Evolutionary conservation across 2,329 filamentous ascomycete genomes (phyloP), one percentile per base, ranked within the genome.

Genomic region (Trichoderma arundinaceum): DNA sequence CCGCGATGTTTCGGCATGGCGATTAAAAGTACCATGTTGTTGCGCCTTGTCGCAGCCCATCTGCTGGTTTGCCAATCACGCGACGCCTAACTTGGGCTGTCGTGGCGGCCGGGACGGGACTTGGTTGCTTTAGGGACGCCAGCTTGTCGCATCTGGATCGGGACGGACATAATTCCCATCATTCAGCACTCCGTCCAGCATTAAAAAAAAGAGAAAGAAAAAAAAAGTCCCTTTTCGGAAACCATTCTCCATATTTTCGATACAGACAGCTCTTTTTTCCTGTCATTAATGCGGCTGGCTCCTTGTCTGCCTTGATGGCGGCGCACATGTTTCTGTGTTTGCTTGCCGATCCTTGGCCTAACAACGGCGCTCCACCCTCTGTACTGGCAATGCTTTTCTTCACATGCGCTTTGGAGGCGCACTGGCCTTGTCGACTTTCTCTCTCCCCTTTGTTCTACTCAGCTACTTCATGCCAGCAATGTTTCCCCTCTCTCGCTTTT

Each of bases 1-100:
- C 58, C 9, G 44, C 53, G 56, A 54, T 15, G 19, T 65, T 48
- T 63, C 46, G 65, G 58, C 52, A 51, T 52, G 58, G 65, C 65
- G 38, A 66, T 66, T 53, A 63, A 49, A 61, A 61, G 65, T 66
- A 63, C 59, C 64, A 44, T 38, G 33, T 43, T 41, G 22, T 17
- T 38, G 41, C 57, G 39, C 57, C 61, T 64, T 64, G 57, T 56
- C 56, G 57, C 64, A 54, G 57, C 64, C 32, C 54, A 43, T 60
- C 62, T 41, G 49, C 51, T 41, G 39, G 57, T 60, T 60, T 62
- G 57, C 49, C 64, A 54, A 57, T 51, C 43, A 52, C 64, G 57
- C 57, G 57, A 48, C 53, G 56, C 56, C 53, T 19, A 41, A 22
- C 62, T 44, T 56, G 35, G 43, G 61, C 61, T 17, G 52, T 64